These are phyloP conservation scores for Prinsepia uniflora DNA, from an alignment of 306 rosid genomes.

Conservation along the genomic window DNA sequence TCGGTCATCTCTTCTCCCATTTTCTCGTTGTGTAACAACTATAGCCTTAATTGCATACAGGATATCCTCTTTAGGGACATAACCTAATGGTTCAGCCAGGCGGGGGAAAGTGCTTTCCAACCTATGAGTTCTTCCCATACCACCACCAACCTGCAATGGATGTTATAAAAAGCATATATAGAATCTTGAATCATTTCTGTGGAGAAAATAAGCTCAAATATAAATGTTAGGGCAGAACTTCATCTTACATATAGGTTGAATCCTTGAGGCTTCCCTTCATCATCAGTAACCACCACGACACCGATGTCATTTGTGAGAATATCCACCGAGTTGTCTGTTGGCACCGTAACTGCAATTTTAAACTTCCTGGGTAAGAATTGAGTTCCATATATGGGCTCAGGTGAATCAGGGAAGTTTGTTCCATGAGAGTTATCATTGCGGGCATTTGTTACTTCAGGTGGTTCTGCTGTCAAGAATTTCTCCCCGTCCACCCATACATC, in stretches of 20 bases:
- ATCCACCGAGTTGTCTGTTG: constrained; percentile 93
- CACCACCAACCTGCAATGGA: constrained; percentile 90
- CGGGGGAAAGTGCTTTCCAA: constrained; percentile 82
- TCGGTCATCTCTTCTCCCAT: constrained; percentile 98
- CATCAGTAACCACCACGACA: constrained; percentile 72
- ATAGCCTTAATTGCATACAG: constrained; percentile 91
- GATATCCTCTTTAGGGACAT: constrained; percentile 91
- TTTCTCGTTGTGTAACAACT: constrained; percentile 89
- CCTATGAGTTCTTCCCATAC: constrained; percentile 99
- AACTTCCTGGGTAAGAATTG: constrained; percentile 96
- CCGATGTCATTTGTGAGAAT: constrained; percentile 91
- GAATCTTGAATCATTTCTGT: not conserved
- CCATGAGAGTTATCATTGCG: constrained; percentile 93
- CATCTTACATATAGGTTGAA: constrained; percentile 85
- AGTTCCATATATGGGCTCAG: constrained; percentile 96
- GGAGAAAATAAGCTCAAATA: not conserved
- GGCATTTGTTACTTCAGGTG: constrained; percentile 76
- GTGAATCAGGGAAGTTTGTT: constrained; percentile 80
- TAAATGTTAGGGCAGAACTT: not conserved
- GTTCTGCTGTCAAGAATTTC: constrained; percentile 63
- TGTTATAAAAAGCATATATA: constrained; percentile 11
- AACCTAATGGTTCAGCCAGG: constrained; percentile 82
- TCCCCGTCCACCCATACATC: constrained; percentile 99
- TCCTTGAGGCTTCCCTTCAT: constrained; percentile 82
- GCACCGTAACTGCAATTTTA: constrained; percentile 96